Conservation (phyloP, 331 rosid species). For the Spiraea crenata region DNA sequence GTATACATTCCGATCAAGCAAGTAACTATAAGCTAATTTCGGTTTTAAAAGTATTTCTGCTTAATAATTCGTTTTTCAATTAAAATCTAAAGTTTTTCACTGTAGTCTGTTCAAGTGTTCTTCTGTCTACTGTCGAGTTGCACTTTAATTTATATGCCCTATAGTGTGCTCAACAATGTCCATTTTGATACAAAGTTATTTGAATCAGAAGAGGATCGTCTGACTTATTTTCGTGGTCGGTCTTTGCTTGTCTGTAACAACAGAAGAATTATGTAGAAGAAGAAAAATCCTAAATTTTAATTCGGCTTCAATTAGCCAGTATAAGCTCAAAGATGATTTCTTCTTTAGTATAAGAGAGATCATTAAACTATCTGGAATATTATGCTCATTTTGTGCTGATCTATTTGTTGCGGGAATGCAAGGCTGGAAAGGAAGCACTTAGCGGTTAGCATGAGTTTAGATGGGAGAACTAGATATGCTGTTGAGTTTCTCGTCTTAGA, state of each 20-base stretch:
- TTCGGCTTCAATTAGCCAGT: background rate
- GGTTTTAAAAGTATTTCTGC: slow-evolving; percentile 12
- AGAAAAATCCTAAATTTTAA: background rate
- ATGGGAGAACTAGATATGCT: background rate
- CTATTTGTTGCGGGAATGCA: slow-evolving; percentile 9
- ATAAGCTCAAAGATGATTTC: background rate
- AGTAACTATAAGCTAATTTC: slow-evolving; percentile 8
- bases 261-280: too few species aligned
- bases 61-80: slow-evolving; percentile 15
- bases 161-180: background rate
- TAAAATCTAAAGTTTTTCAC: background rate
- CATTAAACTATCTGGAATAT: background rate
- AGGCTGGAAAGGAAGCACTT: too few species aligned
- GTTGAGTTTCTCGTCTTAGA: background rate
- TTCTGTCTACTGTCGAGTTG: background rate
- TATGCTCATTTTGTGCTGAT: background rate
- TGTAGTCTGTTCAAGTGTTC: slow-evolving; percentile 1
- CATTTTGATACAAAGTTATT: background rate
- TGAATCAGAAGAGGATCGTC: background rate
- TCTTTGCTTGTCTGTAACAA: too few species aligned
- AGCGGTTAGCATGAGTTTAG: background rate
- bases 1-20: slow-evolving; percentile 32
- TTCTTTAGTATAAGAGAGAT: background rate
- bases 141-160: background rate
- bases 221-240: too few species aligned